Percentiles rank a stretch among this genome's conserved stretches.
These are phyloP conservation scores for Cephalotrichum gorgonifer DNA, from an alignment of 2,329 filamentous ascomycete genomes.

Conservation along the genomic window DNA sequence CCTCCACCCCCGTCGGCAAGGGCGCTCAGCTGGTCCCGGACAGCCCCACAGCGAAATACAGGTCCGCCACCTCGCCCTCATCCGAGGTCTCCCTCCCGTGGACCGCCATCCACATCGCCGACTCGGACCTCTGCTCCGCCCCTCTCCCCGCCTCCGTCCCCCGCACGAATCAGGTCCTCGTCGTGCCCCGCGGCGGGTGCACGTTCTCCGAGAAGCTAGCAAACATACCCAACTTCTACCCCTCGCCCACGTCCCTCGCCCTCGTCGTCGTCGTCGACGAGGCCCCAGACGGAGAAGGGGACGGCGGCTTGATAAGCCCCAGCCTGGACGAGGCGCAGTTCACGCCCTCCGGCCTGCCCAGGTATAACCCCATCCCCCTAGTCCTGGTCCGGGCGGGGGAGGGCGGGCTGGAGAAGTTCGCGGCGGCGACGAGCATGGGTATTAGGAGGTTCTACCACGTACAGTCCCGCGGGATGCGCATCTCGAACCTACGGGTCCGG, in stretches of 20 bases:
- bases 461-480: conserved; percentile 67
- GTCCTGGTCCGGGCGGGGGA: conserved; percentile 68
- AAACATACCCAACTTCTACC: conserved; percentile 71
- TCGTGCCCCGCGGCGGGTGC: conserved; percentile 75
- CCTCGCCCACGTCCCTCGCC: conserved; percentile 53
- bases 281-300: conserved; percentile 19
- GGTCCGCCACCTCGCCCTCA: conserved; percentile 26
- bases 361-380: conserved; percentile 68
- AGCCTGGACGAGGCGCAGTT: conserved; percentile 65
- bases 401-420: conserved; percentile 51
- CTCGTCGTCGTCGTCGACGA: conserved; percentile 65
- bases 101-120: conserved; percentile 61
- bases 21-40: conserved; percentile 63
- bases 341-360: conserved; percentile 57
- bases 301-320: conserved; percentile 39
- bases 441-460: conserved; percentile 71
- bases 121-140: conserved; percentile 50
- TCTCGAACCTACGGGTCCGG: conserved; percentile 65
- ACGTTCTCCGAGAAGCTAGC: conserved; percentile 73
- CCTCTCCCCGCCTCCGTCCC: conserved; percentile 39
- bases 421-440: conserved; percentile 55
- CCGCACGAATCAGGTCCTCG: conserved; percentile 61
- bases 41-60: conserved; percentile 40
- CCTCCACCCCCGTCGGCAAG: conserved; percentile 39
- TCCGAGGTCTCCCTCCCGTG: conserved; percentile 46